Conservation (phyloP, 495 filamentous ascomycete species). For the Hypoxylon fuscum region DNA sequence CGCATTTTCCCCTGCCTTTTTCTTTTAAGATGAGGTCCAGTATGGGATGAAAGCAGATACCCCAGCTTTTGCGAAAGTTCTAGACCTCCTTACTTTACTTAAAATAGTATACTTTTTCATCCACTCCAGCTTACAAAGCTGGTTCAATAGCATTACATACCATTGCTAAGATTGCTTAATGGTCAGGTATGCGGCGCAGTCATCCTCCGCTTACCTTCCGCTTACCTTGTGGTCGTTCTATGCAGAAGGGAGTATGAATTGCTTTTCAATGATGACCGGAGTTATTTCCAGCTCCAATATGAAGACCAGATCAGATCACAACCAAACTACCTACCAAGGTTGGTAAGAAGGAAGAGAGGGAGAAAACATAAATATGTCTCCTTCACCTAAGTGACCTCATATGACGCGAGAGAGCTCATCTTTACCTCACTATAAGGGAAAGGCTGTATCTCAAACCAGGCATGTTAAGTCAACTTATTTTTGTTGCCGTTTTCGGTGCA, state of each 20-base stretch:
- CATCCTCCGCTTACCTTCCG: conserved; percentile 8
- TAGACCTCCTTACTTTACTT: neutral
- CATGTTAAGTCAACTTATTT: conserved; percentile 20
- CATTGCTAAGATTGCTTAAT: neutral
- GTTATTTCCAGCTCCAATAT: neutral
- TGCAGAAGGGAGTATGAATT: neutral
- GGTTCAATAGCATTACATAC: neutral
- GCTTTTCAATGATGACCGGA: neutral
- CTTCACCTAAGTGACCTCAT: no score
- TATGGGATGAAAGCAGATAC: neutral
- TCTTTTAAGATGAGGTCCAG: neutral
- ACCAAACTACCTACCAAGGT: neutral
- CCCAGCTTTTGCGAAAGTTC: conserved; percentile 3
- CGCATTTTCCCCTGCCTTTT: neutral
- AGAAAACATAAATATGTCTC: no score
- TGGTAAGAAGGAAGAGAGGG: neutral
- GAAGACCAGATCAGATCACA: neutral
- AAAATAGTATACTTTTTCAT: neutral
- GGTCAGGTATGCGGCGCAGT: conserved; percentile 2
- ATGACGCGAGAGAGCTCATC: no score
- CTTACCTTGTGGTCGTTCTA: conserved; percentile 1
- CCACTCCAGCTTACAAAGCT: neutral
- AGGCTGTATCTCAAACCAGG: no score
- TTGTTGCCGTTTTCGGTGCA: conserved; percentile 13
- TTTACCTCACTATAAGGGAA: no score